phyloP scores from a whole-genome alignment of 805 yeast genomes.

The Yarrowia porcina region DNA sequence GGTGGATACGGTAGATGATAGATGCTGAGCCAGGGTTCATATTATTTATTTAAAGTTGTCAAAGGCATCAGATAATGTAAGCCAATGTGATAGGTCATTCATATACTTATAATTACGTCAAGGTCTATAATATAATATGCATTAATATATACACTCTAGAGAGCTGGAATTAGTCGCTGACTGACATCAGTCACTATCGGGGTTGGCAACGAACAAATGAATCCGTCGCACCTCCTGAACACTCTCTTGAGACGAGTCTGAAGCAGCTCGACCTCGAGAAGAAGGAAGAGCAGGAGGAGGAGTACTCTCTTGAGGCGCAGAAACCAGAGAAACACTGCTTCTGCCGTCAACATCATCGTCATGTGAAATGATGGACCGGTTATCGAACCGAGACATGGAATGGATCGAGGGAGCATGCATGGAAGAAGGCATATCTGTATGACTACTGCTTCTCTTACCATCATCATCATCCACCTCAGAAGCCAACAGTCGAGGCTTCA shows the following conservation, averaged over 20 bases:
- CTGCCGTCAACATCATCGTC: conserved; percentile 1
- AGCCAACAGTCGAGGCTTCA: conserved; percentile 63
- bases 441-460: conserved; percentile 16
- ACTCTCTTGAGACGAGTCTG: conserved; percentile 34
- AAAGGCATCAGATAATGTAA: no score
- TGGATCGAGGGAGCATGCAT: conserved; percentile 7
- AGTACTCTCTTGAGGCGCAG: conserved; percentile 15
- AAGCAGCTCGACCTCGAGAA: conserved; percentile 30
- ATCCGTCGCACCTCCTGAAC: conserved; percentile 38
- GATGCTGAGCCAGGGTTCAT: no score
- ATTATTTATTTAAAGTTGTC: not conserved
- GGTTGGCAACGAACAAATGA: conserved; percentile 42
- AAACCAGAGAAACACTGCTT: not conserved
- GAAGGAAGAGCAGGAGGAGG: not conserved
- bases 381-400: conserved; percentile 14
- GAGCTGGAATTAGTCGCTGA: not conserved
- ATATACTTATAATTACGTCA: no score
- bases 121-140: no score
- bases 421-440: not conserved
- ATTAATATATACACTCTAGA: conserved; percentile 10
- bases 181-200: conserved; percentile 36
- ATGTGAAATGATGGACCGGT: conserved; percentile 6
- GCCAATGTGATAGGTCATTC: no score
- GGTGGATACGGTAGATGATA: not conserved
- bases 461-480: conserved; percentile 21